A percentile compares a stretch with the other conserved stretches of the same genome.
phyloP scores from a whole-genome alignment of 108 stramenopile genomes.

The Poteriospumella lacustris region DNA sequence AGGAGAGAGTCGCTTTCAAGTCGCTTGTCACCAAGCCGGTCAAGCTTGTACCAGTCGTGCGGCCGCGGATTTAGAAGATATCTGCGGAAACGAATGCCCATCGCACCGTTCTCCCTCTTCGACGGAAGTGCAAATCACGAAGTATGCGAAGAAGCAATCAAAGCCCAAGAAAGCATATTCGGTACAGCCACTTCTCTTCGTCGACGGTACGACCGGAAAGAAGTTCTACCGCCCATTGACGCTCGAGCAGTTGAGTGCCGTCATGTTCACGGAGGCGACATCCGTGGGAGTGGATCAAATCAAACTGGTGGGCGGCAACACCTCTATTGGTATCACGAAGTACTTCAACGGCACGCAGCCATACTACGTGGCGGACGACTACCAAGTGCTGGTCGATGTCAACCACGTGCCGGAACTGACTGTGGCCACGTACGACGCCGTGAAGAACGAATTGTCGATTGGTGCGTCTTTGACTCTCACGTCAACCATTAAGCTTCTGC shows the following conservation, averaged over 20 bases:
- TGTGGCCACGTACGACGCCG: neutral
- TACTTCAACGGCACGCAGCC: slow-evolving; percentile 29
- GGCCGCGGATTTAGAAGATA: neutral
- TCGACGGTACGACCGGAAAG: neutral
- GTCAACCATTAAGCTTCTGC: neutral
- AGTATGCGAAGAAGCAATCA: neutral
- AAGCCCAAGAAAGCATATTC: neutral
- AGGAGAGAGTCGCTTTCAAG: neutral
- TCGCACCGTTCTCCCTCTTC: neutral
- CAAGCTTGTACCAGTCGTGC: neutral
- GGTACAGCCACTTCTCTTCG: neutral
- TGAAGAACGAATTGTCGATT: neutral
- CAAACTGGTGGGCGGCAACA: slow-evolving; percentile 4
- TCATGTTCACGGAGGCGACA: neutral
- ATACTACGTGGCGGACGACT: neutral
- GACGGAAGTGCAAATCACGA: too few relatives aligned
- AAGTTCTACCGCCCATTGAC: neutral
- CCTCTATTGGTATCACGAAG: slow-evolving; percentile 31
- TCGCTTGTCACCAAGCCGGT: neutral
- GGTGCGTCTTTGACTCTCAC: slow-evolving; percentile 29
- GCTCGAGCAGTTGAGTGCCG: slow-evolving; percentile 14
- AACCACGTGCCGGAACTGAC: neutral
- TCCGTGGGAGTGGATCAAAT: neutral
- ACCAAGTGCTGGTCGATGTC: slow-evolving; percentile 5
- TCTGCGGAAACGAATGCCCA: neutral